Conservation (phyloP, 306 rosid species). For the Lathyrus oleraceus region DNA sequence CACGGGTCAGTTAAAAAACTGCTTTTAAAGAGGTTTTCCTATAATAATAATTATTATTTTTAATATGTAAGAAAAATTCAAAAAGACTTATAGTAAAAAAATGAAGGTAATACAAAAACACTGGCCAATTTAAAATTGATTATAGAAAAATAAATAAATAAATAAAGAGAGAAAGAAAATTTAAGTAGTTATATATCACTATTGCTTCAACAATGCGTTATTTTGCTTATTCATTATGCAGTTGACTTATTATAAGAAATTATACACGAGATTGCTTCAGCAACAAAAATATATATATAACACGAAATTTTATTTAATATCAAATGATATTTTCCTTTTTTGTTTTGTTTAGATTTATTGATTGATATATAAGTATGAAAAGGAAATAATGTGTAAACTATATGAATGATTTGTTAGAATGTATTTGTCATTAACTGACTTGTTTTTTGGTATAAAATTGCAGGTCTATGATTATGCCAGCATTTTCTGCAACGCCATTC, state of each 20-base stretch:
- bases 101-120: no score
- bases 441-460: constrained; percentile 2
- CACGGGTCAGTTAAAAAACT: constrained; percentile 44
- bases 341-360: background rate
- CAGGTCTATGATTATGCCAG: constrained; percentile 60
- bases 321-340: background rate
- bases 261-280: background rate
- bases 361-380: background rate
- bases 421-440: background rate
- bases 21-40: no score
- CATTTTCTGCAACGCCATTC: constrained; percentile 61
- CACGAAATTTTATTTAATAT: background rate
- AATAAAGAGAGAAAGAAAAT: no score
- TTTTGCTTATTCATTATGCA: background rate
- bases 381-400: background rate
- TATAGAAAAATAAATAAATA: background rate
- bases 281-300: background rate
- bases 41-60: no score
- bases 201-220: constrained; percentile 9
- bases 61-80: no score
- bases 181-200: background rate
- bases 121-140: background rate
- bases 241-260: constrained; percentile 12
- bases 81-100: no score
- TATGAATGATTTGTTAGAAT: background rate